Evolutionary conservation across 192 early-diverging fungal genomes (phyloP), one percentile per base, ranked within the genome.

Genomic region (Obelidium mucronatum): DNA sequence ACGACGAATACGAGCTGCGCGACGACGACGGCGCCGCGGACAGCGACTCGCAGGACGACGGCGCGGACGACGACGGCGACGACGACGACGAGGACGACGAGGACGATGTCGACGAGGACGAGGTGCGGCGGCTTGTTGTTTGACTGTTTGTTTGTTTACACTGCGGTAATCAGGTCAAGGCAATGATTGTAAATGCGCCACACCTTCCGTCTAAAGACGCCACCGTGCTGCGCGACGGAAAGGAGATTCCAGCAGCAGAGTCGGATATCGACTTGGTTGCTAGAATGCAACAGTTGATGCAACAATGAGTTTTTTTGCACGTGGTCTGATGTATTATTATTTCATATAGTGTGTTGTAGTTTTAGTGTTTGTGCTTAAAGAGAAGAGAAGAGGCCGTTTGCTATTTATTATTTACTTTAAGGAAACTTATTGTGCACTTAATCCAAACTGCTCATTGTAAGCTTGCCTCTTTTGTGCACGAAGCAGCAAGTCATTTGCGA

Each of bases 231-330:
- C 69, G 69, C 37, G 28, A 72, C 54, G 69, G 69, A 54, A 72
- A 72, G 54, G 69, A 72, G 35, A 22, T 72, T 31, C 69, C 69
- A 3, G 69, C 69, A 31, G 22, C 66, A 13, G 34, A 54, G 26
- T 17, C 69, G 30, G 69, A 72, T 6, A 36, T 72, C 31, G 69
- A 72, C 69, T 54, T 72, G 28, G 54, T 58, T 54, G 69, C 55
- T 19, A 55, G 69, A 55, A 72, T 72, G 69, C 51, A 58, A 35
- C 48, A 72, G 26, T 35, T 72, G 33, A 72, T 72, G 69, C 69
- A 72, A 37, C 31, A 59, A 34, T 22, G 51, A 33, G 40, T 40
- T 3, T 13, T 48, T 26, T 22, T 51, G 8, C 22, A 8, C 48
- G 8, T 51, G 48, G 8, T 51, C 48, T 51, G 22, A 51, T 24